These are phyloP conservation scores for Phytopythium kandeliae DNA, from an alignment of 352 stramenopile genomes.

Conservation along the genomic window DNA sequence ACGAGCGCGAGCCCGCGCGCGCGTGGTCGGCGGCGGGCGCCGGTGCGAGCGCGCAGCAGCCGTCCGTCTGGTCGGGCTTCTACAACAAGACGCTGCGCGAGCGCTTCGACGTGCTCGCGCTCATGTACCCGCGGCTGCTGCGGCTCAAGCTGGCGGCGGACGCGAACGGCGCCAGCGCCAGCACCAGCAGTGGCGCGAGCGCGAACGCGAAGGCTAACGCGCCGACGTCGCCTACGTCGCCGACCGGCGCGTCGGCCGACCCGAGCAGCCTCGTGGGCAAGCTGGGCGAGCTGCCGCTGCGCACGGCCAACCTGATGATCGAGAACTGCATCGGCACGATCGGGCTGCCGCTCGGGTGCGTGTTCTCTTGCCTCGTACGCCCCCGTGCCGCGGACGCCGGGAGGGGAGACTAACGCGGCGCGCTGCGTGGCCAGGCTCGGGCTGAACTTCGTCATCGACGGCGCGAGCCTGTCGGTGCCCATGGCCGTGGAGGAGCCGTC, in stretches of 20 bases:
- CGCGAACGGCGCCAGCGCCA: neutral
- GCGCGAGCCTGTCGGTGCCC: constrained; percentile 66
- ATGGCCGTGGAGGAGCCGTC: constrained; percentile 86
- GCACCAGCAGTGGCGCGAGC: no score
- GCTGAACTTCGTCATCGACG: constrained; percentile 85
- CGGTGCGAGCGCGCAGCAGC: constrained; percentile 29
- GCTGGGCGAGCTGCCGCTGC: constrained; percentile 66
- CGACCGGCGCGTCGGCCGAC: neutral
- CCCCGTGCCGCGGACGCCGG: no score
- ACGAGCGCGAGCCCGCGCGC: constrained; percentile 18
- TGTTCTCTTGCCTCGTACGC: no score
- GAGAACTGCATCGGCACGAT: constrained; percentile 88
- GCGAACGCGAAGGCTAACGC: no score
- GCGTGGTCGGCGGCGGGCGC: constrained; percentile 14
- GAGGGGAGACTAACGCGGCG: no score
- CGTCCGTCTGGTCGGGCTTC: constrained; percentile 82
- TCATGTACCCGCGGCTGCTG: constrained; percentile 75
- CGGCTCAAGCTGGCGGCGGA: constrained; percentile 27
- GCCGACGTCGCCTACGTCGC: no score
- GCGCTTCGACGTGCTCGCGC: constrained; percentile 73
- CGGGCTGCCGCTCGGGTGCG: constrained; percentile 73
- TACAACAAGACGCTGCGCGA: constrained; percentile 88
- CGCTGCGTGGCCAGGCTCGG: no score
- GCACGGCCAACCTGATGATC: constrained; percentile 85
- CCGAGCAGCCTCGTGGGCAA: constrained; percentile 28